Conservation (phyloP, 768 basidiomycete genomes). For the Heimioporus sp. region DNA sequence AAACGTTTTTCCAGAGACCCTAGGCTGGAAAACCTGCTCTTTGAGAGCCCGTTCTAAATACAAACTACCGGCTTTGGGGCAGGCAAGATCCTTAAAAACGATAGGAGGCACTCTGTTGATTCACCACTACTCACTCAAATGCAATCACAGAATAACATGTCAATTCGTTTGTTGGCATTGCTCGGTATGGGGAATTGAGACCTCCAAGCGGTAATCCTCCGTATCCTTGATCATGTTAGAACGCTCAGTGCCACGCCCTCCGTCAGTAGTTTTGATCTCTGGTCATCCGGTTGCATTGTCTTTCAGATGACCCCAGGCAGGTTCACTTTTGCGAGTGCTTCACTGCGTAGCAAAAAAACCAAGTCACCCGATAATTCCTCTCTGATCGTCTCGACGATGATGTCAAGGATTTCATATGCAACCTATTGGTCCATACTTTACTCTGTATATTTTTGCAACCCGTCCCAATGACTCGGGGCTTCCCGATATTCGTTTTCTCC, state of each 20-base stretch:
- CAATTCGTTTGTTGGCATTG: slow-evolving; percentile 84
- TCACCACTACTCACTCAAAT: background rate
- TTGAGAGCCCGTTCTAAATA: slow-evolving; percentile 84
- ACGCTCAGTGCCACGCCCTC: background rate
- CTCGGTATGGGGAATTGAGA: slow-evolving; percentile 77
- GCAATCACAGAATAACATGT: slow-evolving; percentile 45
- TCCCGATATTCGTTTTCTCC: slow-evolving; percentile 42
- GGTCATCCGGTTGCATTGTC: slow-evolving; percentile 93
- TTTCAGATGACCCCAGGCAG: slow-evolving; percentile 91
- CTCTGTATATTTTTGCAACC: slow-evolving; percentile 53
- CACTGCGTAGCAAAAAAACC: slow-evolving; percentile 84
- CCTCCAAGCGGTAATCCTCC: slow-evolving; percentile 63
- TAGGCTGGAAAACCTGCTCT: slow-evolving; percentile 84
- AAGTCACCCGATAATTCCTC: slow-evolving; percentile 84
- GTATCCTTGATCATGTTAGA: background rate
- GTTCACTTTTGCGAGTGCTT: slow-evolving; percentile 92
- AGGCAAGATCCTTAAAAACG: slow-evolving; percentile 67
- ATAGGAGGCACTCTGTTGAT: slow-evolving; percentile 37
- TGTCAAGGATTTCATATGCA: slow-evolving; percentile 76
- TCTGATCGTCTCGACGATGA: slow-evolving; percentile 79
- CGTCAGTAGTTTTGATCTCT: slow-evolving; percentile 76
- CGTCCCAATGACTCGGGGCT: slow-evolving; percentile 59
- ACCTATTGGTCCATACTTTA: slow-evolving; percentile 59
- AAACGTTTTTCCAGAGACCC: slow-evolving; percentile 49
- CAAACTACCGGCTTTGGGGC: slow-evolving; percentile 98